Percentiles rank a stretch among this genome's conserved stretches.
Conservation (phyloP, 1,284 basidiomycete genomes). For the Meripilus lineatus region DNA sequence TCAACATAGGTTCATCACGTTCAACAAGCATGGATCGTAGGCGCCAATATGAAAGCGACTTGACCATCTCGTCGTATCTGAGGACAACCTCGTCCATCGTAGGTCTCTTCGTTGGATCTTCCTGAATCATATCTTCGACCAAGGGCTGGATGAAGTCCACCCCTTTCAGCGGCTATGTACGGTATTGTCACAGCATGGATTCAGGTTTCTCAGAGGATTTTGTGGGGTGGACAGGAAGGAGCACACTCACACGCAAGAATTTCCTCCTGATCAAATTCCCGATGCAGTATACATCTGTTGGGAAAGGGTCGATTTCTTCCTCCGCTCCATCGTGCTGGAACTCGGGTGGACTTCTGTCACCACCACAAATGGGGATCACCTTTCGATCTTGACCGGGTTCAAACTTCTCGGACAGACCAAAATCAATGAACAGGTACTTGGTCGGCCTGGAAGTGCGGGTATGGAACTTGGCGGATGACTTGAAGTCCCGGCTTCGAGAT, state of each 20-base stretch:
- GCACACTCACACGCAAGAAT: constrained; percentile 9
- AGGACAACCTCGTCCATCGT: constrained; percentile 11
- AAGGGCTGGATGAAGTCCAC: constrained; percentile 10
- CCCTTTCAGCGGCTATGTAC: constrained; percentile 7
- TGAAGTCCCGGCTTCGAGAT: neutral
- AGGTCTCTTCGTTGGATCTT: constrained; percentile 8
- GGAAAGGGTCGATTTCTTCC: constrained; percentile 22
- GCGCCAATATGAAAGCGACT: constrained; percentile 4
- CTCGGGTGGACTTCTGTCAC: constrained; percentile 23
- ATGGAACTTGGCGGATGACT: neutral
- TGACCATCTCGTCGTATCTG: constrained; percentile 4
- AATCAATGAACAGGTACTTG: constrained; percentile 2
- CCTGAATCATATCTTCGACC: constrained; percentile 8
- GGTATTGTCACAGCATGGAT: too few relatives aligned
- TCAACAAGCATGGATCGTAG: constrained; percentile 1
- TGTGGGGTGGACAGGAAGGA: too few relatives aligned
- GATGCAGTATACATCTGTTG: constrained; percentile 24
- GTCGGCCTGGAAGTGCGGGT: neutral
- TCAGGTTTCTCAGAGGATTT: too few relatives aligned
- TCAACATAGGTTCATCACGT: neutral
- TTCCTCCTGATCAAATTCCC: constrained; percentile 26
- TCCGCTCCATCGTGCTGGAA: constrained; percentile 11
- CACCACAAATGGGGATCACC: constrained; percentile 15
- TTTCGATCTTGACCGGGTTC: constrained; percentile 3
- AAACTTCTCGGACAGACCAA: constrained; percentile 3